Conservation (phyloP, 306 rosid genomes). For the Prunus salicina region DNA sequence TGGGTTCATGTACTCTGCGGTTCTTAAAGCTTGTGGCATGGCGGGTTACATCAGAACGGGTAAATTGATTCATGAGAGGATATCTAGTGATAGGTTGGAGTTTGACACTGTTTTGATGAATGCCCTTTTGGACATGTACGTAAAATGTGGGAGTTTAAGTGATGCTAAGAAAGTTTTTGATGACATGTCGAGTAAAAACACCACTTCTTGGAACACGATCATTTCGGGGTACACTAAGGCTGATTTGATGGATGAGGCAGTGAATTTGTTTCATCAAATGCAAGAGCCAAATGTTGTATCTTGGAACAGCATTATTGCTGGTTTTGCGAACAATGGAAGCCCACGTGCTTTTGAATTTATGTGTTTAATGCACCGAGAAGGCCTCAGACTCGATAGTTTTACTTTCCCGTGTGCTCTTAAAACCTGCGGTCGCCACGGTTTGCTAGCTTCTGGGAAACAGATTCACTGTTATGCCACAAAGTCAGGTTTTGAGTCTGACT, state of each 20-base stretch:
- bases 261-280: constrained; percentile 55
- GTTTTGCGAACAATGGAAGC: constrained; percentile 52
- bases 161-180: constrained; percentile 59
- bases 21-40: constrained; percentile 70
- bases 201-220: constrained; percentile 62
- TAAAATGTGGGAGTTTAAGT: constrained; percentile 71
- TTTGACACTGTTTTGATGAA: constrained; percentile 79
- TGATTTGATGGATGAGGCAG: constrained; percentile 59
- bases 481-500: constrained; percentile 59
- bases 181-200: constrained; percentile 39
- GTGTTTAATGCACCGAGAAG: constrained; percentile 54
- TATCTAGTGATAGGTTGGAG: constrained; percentile 39
- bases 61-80: constrained; percentile 42
- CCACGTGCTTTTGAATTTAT: constrained; percentile 44
- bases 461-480: constrained; percentile 57
- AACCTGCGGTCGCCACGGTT: constrained; percentile 40
- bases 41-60: constrained; percentile 55
- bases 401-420: constrained; percentile 79
- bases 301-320: constrained; percentile 83
- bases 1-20: constrained; percentile 70
- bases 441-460: constrained; percentile 50
- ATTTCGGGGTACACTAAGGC: constrained; percentile 54
- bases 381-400: constrained; percentile 60
- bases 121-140: constrained; percentile 81
- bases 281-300: constrained; percentile 58